These are phyloP conservation scores for Pseudopediastrum boryanum DNA, from an alignment of 139 green algal species.

Conservation along the genomic window DNA sequence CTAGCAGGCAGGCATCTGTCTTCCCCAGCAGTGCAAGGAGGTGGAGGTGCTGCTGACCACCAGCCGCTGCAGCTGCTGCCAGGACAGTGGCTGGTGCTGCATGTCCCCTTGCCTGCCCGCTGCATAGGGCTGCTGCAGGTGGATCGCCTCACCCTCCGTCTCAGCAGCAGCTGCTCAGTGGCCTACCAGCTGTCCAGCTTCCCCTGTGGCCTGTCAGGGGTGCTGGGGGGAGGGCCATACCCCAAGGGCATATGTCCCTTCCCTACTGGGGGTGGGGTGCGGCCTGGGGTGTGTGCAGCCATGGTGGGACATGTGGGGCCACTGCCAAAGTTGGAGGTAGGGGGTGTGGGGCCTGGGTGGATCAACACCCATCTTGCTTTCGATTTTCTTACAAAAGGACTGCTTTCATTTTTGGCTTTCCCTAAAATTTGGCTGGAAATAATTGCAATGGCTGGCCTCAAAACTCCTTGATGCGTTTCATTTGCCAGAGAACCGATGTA, in stretches of 20 bases:
- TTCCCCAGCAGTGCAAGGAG: neutral
- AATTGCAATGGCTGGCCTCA: no score
- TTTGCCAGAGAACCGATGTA: no score
- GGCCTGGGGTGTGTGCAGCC: slow-evolving; percentile 11
- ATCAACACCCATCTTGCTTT: no score
- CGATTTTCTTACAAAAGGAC: no score
- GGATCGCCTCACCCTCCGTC: slow-evolving; percentile 35
- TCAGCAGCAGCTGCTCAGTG: slow-evolving; percentile 40
- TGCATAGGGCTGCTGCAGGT: slow-evolving; percentile 41
- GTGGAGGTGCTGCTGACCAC: neutral
- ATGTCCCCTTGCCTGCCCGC: slow-evolving; percentile 30
- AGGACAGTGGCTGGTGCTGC: slow-evolving; percentile 28
- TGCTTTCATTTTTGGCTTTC: no score
- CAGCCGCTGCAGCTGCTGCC: slow-evolving; percentile 16
- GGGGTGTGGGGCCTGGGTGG: neutral
- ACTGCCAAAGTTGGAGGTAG: slow-evolving; percentile 37
- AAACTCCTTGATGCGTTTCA: no score
- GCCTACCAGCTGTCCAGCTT: slow-evolving; percentile 40
- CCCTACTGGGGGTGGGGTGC: slow-evolving; percentile 6
- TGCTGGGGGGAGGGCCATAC: slow-evolving; percentile 17
- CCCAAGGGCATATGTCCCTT: slow-evolving; percentile 12
- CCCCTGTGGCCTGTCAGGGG: slow-evolving; percentile 30
- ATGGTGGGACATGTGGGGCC: slow-evolving; percentile 43
- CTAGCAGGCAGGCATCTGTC: neutral
- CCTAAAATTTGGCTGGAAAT: no score